A percentile compares a stretch with the other conserved stretches of the same genome.
Conservation (phyloP, 1,284 basidiomycete genomes). For the Sanghuangporus weigelae region DNA sequence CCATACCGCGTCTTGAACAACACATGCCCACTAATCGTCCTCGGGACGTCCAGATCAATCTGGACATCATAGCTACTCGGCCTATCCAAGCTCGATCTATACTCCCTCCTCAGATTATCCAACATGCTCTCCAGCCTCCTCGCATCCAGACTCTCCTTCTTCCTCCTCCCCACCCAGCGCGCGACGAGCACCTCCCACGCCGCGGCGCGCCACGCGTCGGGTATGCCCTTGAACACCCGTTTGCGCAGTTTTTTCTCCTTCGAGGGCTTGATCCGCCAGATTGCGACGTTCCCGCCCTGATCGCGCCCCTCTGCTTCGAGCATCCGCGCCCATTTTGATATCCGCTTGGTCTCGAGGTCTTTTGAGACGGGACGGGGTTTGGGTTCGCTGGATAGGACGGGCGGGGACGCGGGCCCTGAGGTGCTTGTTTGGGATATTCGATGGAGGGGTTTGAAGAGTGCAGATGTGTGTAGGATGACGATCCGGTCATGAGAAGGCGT, state of each 20-base stretch:
- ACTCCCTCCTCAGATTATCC: conserved; percentile 38
- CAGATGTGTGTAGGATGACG: conserved; percentile 56
- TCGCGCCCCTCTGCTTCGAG: conserved; percentile 65
- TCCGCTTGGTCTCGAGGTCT: conserved; percentile 63
- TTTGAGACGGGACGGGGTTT: conserved; percentile 43
- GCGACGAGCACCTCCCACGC: conserved; percentile 79
- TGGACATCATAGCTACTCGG: conserved; percentile 92
- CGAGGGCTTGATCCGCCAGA: conserved; percentile 63
- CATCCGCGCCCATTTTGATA: conserved; percentile 89
- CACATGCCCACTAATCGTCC: conserved; percentile 93
- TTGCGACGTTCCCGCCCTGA: conserved; percentile 68
- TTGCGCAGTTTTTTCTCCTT: conserved; percentile 63
- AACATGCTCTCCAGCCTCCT: conserved; percentile 5
- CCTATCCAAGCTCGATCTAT: conserved; percentile 62
- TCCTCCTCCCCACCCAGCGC: conserved; percentile 41
- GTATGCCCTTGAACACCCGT: conserved; percentile 92
- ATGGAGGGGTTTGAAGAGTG: conserved; percentile 58
- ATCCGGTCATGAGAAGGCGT: conserved; percentile 74
- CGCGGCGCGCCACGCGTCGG: conserved; percentile 91
- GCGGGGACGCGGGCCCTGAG: conserved; percentile 28
- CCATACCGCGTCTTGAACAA: conserved; percentile 96
- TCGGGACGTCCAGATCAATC: conserved; percentile 96
- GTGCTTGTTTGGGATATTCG: conserved; percentile 26
- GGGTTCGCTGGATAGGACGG: conserved; percentile 35
- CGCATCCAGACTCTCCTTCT: conserved; percentile 38